Percentiles rank a stretch among this genome's conserved stretches.
These are phyloP conservation scores for Boletus pseudopeckii DNA, from an alignment of 768 basidiomycete species.

Conservation along the genomic window DNA sequence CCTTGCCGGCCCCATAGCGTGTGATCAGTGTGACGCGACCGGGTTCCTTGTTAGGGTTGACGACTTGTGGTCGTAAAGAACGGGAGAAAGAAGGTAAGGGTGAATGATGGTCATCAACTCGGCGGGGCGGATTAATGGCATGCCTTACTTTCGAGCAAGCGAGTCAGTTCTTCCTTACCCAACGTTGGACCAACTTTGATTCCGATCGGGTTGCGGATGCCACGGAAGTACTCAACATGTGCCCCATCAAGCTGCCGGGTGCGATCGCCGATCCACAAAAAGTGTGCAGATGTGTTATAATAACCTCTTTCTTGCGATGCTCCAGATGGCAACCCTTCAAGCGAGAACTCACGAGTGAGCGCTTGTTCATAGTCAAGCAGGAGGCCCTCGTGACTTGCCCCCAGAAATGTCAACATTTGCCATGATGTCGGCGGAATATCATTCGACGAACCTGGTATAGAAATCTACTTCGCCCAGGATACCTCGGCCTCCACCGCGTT, in stretches of 20 bases:
- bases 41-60: constrained; percentile 79
- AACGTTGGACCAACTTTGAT: constrained; percentile 95
- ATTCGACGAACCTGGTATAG: constrained; percentile 69
- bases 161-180: constrained; percentile 69
- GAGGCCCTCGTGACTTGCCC: constrained; percentile 80
- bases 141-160: constrained; percentile 68
- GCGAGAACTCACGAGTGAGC: constrained; percentile 68
- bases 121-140: background rate
- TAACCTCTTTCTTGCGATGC: constrained; percentile 38
- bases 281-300: constrained; percentile 93
- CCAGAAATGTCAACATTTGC: background rate
- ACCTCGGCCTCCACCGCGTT: constrained; percentile 66
- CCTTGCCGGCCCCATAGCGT: constrained; percentile 89
- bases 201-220: constrained; percentile 90
- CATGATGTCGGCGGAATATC: background rate
- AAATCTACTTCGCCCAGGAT: constrained; percentile 87
- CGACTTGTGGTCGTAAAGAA: constrained; percentile 44
- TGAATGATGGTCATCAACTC: background rate
- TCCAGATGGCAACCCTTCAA: constrained; percentile 28
- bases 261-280: constrained; percentile 96
- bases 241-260: constrained; percentile 90
- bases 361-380: constrained; percentile 93
- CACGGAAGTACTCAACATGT: constrained; percentile 93
- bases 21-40: constrained; percentile 91
- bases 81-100: background rate